phyloP scores from a whole-genome alignment of 192 early-diverging fungal genomes.

The Podochytrium sp. region DNA sequence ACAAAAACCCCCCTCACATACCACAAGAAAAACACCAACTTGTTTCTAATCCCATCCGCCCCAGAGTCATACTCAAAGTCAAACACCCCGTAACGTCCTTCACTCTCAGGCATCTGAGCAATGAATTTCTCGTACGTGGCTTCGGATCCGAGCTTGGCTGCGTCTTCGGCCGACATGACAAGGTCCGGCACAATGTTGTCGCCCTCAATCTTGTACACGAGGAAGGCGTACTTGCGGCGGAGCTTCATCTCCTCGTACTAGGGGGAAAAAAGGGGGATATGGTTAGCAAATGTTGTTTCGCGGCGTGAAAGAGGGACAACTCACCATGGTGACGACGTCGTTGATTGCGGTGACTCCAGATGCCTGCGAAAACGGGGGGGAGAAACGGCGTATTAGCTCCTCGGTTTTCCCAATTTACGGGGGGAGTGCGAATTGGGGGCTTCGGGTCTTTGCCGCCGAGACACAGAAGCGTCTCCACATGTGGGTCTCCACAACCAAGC shows the following conservation, averaged over 20 bases:
- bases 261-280: too few relatives aligned
- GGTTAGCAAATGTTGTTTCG: too few relatives aligned
- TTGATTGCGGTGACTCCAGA: constrained; percentile 18
- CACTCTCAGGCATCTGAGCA: constrained; percentile 53
- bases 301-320: too few relatives aligned
- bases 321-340: constrained; percentile 3
- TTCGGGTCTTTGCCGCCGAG: too few relatives aligned
- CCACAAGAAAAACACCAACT: constrained; percentile 89
- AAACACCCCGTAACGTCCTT: constrained; percentile 52
- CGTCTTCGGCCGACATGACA: constrained; percentile 34
- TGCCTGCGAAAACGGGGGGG: too few relatives aligned
- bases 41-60: constrained; percentile 74
- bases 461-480: too few relatives aligned
- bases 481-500: too few relatives aligned
- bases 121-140: constrained; percentile 71
- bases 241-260: constrained; percentile 73
- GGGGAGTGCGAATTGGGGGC: too few relatives aligned
- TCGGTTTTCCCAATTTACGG: too few relatives aligned
- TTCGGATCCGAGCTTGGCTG: constrained; percentile 30
- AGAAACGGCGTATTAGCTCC: too few relatives aligned
- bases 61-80: constrained; percentile 80
- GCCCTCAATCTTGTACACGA: constrained; percentile 80
- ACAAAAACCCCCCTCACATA: constrained; percentile 35
- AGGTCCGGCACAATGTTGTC: constrained; percentile 67
- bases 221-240: constrained; percentile 68